Evolutionary conservation across 1,284 basidiomycete genomes (phyloP).

Genomic region (Veloboletus limbatus): DNA sequence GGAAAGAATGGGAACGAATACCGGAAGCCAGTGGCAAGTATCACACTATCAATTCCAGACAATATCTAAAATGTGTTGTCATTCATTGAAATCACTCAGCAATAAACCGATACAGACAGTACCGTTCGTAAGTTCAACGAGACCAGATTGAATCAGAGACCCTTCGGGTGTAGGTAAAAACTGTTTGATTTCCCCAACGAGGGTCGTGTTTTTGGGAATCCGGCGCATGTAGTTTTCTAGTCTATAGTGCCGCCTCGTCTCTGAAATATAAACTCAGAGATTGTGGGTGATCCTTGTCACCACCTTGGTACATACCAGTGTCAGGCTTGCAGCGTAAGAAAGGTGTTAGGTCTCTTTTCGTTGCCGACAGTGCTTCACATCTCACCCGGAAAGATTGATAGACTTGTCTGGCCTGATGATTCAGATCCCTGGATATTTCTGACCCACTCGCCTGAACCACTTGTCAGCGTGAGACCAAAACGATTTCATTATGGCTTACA

Average conservation of each 20-base stretch:
- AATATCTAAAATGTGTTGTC: conserved; percentile 6
- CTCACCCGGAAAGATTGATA: conserved; percentile 20
- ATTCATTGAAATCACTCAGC: background rate
- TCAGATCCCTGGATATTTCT: conserved; percentile 19
- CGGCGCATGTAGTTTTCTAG: background rate
- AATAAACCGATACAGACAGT: conserved; percentile 5
- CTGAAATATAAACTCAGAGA: conserved; percentile 5
- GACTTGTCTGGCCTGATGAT: conserved; percentile 5
- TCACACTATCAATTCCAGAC: conserved; percentile 12
- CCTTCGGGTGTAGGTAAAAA: conserved; percentile 11
- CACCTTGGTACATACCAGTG: background rate
- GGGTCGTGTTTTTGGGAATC: conserved; percentile 12
- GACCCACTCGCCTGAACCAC: conserved; percentile 8
- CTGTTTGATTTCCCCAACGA: conserved; percentile 16
- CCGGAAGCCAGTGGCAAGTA: conserved; percentile 13
- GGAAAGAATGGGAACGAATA: conserved; percentile 17
- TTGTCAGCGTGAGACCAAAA: background rate
- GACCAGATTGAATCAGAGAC: conserved; percentile 13
- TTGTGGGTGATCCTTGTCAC: background rate
- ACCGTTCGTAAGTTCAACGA: conserved; percentile 13
- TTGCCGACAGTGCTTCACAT: no score
- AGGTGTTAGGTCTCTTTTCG: no score
- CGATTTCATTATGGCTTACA: conserved; percentile 8
- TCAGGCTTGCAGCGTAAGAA: no score
- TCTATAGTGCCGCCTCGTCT: background rate